Evolutionary conservation across 495 filamentous ascomycete genomes (phyloP).

Genomic region (Penicillium maclennaniae): DNA sequence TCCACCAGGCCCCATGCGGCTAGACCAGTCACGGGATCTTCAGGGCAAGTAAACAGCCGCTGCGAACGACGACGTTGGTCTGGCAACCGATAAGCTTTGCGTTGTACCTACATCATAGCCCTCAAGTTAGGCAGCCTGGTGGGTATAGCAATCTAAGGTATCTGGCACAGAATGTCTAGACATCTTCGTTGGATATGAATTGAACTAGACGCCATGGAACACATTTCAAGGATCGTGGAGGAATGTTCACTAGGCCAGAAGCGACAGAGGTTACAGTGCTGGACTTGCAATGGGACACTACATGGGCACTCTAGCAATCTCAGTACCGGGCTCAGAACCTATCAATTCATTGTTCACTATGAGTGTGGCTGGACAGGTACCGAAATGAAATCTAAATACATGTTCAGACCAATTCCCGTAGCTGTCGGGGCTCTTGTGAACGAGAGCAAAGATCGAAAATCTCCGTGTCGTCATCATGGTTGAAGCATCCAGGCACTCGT

Average conservation of each 20-base stretch:
- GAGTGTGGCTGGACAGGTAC: neutral
- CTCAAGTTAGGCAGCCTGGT: neutral
- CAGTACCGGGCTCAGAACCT: neutral
- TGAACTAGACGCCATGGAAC: neutral
- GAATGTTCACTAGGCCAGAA: neutral
- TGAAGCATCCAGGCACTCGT: too few species aligned
- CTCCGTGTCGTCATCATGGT: too few species aligned
- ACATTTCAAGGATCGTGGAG: neutral
- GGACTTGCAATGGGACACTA: neutral
- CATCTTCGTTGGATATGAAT: neutral
- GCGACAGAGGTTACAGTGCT: neutral
- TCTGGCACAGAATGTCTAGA: neutral
- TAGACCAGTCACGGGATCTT: conserved; percentile 30
- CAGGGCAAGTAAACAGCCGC: conserved; percentile 38
- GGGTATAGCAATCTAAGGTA: neutral
- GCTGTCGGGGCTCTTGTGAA: too few species aligned
- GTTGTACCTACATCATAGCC: neutral
- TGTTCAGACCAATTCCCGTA: too few species aligned
- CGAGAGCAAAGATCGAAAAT: too few species aligned
- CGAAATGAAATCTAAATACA: neutral
- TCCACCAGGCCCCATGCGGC: conserved; percentile 28
- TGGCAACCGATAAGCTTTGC: conserved; percentile 26
- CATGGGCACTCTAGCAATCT: neutral
- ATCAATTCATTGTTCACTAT: neutral
- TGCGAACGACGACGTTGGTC: conserved; percentile 23